Evolutionary conservation across 2,329 filamentous ascomycete genomes (phyloP).

Genomic region (Dothideomycetes sp.): DNA sequence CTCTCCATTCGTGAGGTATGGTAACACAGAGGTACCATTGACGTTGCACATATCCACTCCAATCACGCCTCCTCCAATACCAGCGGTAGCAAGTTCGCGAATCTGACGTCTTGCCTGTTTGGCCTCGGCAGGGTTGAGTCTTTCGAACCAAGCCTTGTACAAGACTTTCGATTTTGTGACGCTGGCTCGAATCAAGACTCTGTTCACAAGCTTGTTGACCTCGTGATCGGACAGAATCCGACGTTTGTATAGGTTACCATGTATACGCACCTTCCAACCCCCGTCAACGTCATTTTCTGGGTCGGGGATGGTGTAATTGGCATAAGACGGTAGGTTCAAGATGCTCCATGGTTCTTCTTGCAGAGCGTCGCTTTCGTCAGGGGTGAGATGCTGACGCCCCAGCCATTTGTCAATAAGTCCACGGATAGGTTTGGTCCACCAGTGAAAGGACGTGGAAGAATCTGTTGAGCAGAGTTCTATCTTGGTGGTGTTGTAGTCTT

Average conservation of each 20-base stretch:
- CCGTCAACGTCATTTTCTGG: conserved; percentile 35
- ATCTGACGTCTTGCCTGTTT: background rate
- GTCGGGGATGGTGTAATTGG: conserved; percentile 43
- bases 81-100: conserved; percentile 1
- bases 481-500: background rate
- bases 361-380: background rate
- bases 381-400: background rate
- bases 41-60: background rate
- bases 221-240: conserved; percentile 51
- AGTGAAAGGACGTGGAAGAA: no score
- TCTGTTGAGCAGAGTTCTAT: no score
- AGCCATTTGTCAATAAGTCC: conserved; percentile 1
- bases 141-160: conserved; percentile 26
- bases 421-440: conserved; percentile 9
- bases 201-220: conserved; percentile 53
- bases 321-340: conserved; percentile 51
- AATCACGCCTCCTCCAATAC: conserved; percentile 1
- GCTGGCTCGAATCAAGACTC: conserved; percentile 53
- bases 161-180: conserved; percentile 31
- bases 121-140: conserved; percentile 2
- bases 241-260: conserved; percentile 63
- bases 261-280: conserved; percentile 61
- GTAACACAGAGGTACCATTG: background rate
- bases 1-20: conserved; percentile 4
- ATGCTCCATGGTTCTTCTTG: conserved; percentile 1